Base-by-base conservation (phyloP, 1,139 yeast species). In the Diutina siamensis region DNA sequence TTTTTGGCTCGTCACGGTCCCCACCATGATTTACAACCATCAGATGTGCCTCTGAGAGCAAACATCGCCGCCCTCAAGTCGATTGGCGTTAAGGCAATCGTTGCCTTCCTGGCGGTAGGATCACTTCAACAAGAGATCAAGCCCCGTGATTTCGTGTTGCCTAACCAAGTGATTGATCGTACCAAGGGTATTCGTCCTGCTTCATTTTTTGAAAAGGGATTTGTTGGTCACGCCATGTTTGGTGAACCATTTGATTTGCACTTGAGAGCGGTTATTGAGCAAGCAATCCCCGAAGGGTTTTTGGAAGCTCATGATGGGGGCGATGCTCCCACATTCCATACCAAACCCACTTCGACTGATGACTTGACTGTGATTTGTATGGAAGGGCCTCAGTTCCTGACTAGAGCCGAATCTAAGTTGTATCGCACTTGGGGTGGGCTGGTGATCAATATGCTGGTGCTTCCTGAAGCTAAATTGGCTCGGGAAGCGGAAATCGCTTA, bases 331-430 rank as follows among this genome's bases (percentile, higher is more conserved):
- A 60, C 61, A 32, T 70, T 82, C 55, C 89, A 83, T 63, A 70
- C 83, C 48, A 77, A 73, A 59, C 52, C 58, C 21, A 63, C 60
- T 46, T 68, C 78, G 44, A 74, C 73, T 51, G 81, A 80, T 47
- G 97, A 89, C 57, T 68, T 85, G 51, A 83, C 94, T 2, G 78
- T 94, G 44, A 74, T 94, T 50, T 92, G 98, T 66, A 92, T 92
- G 98, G 99, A 92, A 65, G 99, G 99, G 36, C 99, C 99, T 2
- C 96, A 94, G 48, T 92, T 92, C 65, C 83, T 95, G 44, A 92
- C 98, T 15, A 76, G 98, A 52, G 97, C 98, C n/a, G 99, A 92
- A 67, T 86, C 96, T 18, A 77, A 75, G 61, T 65, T 92, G 62
- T 94, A 92, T 68, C 76, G 88, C 58, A 66, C 83, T 36, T 84